phyloP scores from a whole-genome alignment of 495 filamentous ascomycete species.

The Neurospora sp. region DNA sequence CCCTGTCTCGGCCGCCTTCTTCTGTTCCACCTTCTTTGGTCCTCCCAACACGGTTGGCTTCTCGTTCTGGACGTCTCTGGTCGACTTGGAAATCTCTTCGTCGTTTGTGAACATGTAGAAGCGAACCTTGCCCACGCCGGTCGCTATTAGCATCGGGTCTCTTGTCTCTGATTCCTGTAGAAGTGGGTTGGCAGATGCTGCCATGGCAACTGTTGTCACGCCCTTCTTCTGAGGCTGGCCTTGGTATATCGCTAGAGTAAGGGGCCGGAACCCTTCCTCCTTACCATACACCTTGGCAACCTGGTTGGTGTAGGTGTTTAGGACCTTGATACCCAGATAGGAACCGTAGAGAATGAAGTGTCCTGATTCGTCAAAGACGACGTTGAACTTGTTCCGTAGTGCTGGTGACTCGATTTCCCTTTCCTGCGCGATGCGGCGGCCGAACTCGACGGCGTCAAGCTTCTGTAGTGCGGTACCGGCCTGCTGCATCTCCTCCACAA shows the following conservation, averaged over 20 bases:
- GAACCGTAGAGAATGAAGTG: conserved; percentile 94
- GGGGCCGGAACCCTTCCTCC: conserved; percentile 76
- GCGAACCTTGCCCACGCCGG: conserved; percentile 76
- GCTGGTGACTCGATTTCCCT: conserved; percentile 62
- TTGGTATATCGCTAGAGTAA: conserved; percentile 87
- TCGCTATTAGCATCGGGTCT: conserved; percentile 80
- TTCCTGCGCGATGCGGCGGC: conserved; percentile 77
- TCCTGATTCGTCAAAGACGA: conserved; percentile 92
- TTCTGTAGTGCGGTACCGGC: conserved; percentile 70
- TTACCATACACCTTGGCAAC: conserved; percentile 79
- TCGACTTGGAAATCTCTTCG: conserved; percentile 68
- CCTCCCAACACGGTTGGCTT: conserved; percentile 53
- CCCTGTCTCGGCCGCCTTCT: conserved; percentile 60
- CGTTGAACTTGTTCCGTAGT: conserved; percentile 63
- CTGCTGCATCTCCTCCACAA: conserved; percentile 88
- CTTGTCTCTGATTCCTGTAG: conserved; percentile 85
- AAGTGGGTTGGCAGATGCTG: conserved; percentile 84
- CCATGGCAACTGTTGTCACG: conserved; percentile 93
- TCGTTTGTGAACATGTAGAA: conserved; percentile 99
- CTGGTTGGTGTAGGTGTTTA: conserved; percentile 90
- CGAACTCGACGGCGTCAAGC: conserved; percentile 85
- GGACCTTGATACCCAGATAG: conserved; percentile 78
- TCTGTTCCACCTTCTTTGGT: conserved; percentile 29
- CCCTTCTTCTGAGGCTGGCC: conserved; percentile 88
- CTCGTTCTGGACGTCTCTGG: conserved; percentile 91